Evolutionary conservation across 2,329 filamentous ascomycete species (phyloP), one percentile per base, ranked within the genome.

Genomic region (Aspergillus ochraceus): DNA sequence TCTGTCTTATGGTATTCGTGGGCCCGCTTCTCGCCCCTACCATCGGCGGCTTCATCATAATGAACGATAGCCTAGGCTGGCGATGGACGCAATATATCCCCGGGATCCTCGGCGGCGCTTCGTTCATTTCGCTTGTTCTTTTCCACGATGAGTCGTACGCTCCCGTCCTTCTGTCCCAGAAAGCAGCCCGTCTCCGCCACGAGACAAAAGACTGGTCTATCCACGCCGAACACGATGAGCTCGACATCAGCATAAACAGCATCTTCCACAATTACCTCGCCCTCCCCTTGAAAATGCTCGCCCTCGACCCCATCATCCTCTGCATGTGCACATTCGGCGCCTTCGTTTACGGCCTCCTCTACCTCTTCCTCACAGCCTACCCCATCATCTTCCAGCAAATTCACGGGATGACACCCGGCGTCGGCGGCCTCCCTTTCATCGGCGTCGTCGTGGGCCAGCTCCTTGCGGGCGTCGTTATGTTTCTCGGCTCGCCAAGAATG

Each of bases 401-500:
- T 6, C 88, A 96, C 73, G 82, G 83, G 65, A 89, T 94, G 78
- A 84, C 76, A 26, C 71, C 82, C 3, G 92, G 92, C 54, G 76
- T 90, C n/a, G 84, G 87, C 2, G 92, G 92, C 1, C 82, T 97
- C 4, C 87, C 91, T 4, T 96, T 92, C 75, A 90, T 97, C 67
- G 92, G 92, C 55, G 90, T 97, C 85, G 85, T 95, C 55, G 66
- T 82, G 11, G 91, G 91, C 46, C 86, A 91, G 72, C 63, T 94
- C 8, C 74, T 91, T 52, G 89, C 89, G 0, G 62, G 79, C 90
- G 54, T 70, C 86, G 12, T 84, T 84, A 64, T 89, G 92, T 72
- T 86, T 24, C 80, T 65, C 81, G 26, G 32, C 14, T 36, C 24
- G 11, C 55, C 49, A 14, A 30, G 17, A 36, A 3, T 57, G 17